Conservation (phyloP, 2,329 filamentous ascomycete genomes). For the Phialophora tarda region DNA sequence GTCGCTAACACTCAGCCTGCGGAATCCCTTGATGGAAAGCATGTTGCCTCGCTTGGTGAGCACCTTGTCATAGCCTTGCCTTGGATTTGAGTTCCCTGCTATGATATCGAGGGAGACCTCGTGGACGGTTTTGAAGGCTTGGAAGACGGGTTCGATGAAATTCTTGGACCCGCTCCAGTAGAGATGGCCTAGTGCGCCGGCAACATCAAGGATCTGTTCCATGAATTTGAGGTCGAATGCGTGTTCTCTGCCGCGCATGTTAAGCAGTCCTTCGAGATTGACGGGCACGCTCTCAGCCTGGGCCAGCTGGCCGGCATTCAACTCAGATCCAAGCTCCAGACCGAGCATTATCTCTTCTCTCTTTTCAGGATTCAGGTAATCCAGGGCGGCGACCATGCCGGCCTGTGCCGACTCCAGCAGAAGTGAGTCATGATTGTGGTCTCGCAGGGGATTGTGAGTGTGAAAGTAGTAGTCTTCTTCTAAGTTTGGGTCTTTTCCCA, state of each 20-base stretch:
- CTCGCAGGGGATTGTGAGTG: slow-evolving; percentile 18
- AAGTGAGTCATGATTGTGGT: slow-evolving; percentile 44
- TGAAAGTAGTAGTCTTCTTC: slow-evolving; percentile 37
- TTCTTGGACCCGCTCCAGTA: slow-evolving; percentile 44
- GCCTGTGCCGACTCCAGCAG: slow-evolving; percentile 42
- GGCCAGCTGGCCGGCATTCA: slow-evolving; percentile 49
- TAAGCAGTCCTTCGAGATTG: slow-evolving; percentile 42
- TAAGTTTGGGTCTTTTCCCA: slow-evolving; percentile 48
- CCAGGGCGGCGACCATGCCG: slow-evolving; percentile 43
- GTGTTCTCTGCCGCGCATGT: slow-evolving; percentile 39
- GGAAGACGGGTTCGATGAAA: slow-evolving; percentile 45
- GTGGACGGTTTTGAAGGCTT: slow-evolving; percentile 44
- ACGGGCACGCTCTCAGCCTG: slow-evolving; percentile 48
- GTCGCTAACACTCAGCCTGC: slow-evolving; percentile 39
- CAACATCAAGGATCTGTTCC: slow-evolving; percentile 49
- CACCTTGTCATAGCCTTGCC: slow-evolving; percentile 45
- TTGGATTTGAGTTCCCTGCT: slow-evolving; percentile 34
- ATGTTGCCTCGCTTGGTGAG: slow-evolving; percentile 42
- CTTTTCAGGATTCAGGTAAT: slow-evolving; percentile 36
- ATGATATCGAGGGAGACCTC: slow-evolving; percentile 44
- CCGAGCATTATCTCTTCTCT: slow-evolving; percentile 44
- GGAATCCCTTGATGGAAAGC: slow-evolving; percentile 43
- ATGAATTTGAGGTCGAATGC: slow-evolving; percentile 47
- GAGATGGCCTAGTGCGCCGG: slow-evolving; percentile 47
- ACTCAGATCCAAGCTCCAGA: slow-evolving; percentile 45